phyloP scores from a whole-genome alignment of 306 rosid species.

The Morella rubra region DNA sequence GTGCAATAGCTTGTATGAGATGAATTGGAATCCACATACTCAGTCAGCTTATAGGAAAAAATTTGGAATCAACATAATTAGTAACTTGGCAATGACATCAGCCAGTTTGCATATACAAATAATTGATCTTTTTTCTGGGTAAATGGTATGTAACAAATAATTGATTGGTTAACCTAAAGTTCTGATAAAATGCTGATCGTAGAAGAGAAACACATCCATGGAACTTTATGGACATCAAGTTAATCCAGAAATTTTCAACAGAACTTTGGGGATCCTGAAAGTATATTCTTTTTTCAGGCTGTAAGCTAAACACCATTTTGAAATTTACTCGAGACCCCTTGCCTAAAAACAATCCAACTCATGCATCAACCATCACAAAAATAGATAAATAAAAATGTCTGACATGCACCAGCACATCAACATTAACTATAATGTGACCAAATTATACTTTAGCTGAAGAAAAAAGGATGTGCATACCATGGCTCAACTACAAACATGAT shows the following conservation, averaged over 20 bases:
- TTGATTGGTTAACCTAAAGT: background rate
- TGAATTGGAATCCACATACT: background rate
- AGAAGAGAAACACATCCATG: background rate
- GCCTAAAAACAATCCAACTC: background rate
- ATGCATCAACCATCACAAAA: background rate
- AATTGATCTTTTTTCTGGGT: no score
- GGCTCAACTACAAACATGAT: background rate
- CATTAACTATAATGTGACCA: constrained; percentile 1
- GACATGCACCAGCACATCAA: background rate
- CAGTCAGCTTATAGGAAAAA: no score
- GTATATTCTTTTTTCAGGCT: background rate
- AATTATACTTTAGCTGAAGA: background rate
- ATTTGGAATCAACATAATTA: background rate
- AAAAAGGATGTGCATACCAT: background rate
- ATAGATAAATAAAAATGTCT: no score
- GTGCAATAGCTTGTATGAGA: constrained; percentile 14
- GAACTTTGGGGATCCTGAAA: background rate
- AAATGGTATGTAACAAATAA: background rate
- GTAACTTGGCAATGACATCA: background rate
- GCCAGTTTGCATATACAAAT: no score
- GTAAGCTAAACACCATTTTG: background rate
- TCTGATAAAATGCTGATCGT: background rate
- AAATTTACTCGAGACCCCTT: background rate
- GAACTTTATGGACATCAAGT: constrained; percentile 2
- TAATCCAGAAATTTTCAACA: constrained; percentile 1